Conservation (phyloP, 2,329 filamentous ascomycete species). For the Alternaria ethzedia region DNA sequence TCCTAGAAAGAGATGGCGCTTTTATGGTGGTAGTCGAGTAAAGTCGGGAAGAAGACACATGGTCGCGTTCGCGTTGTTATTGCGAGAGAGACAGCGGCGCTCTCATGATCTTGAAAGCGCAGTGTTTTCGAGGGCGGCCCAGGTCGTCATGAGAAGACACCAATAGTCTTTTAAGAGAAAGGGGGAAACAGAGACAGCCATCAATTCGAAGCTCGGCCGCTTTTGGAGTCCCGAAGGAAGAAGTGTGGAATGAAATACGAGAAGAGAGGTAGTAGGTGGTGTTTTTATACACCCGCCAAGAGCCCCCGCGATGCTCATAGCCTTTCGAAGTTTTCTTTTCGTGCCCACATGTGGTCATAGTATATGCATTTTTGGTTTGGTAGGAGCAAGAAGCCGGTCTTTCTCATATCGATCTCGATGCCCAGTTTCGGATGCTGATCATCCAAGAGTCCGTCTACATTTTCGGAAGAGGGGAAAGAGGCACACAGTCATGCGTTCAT, state of each 20-base stretch:
- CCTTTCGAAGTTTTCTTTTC: no score
- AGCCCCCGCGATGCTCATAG: no score
- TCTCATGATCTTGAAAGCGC: background rate
- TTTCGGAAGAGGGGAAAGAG: background rate
- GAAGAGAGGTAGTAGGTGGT: background rate
- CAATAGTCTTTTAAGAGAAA: no score
- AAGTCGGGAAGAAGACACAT: background rate
- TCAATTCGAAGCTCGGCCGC: no score
- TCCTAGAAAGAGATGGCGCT: no score
- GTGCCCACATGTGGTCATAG: no score
- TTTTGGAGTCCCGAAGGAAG: background rate
- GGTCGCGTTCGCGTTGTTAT: fast-evolving
- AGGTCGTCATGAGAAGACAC: background rate
- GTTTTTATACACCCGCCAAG: background rate
- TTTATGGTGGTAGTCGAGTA: background rate
- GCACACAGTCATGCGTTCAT: background rate
- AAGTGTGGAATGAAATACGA: background rate
- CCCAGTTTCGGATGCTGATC: background rate
- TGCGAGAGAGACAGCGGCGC: background rate
- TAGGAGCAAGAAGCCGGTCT: background rate
- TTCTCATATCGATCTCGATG: background rate
- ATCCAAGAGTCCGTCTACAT: background rate
- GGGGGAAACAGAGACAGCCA: no score
- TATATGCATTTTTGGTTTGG: no score
- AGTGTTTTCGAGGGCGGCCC: background rate